These are phyloP conservation scores for Xylariaceae sp. DNA, from an alignment of 2,329 filamentous ascomycete species.

Conservation along the genomic window DNA sequence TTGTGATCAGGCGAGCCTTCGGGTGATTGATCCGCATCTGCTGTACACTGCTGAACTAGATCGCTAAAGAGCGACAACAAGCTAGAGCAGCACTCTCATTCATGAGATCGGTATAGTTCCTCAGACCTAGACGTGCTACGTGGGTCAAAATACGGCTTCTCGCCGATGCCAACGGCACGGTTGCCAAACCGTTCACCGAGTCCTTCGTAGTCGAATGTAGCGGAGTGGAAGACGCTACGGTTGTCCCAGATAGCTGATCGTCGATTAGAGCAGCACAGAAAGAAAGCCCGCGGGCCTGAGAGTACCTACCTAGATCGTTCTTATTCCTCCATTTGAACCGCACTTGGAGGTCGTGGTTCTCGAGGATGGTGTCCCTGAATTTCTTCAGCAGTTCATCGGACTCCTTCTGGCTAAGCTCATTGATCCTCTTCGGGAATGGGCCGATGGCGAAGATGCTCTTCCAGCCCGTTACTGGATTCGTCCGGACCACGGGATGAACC, in stretches of 20 bases:
- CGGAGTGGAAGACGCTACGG: conserved; percentile 47
- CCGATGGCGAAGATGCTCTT: conserved; percentile 43
- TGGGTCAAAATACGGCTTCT: conserved; percentile 46
- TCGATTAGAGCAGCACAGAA: not conserved
- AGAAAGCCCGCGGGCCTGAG: conserved; percentile 45
- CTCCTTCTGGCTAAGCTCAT: conserved; percentile 39
- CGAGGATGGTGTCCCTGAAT: conserved; percentile 36
- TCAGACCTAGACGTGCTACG: conserved; percentile 39
- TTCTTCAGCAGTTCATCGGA: conserved; percentile 37
- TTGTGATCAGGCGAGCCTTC: too few relatives aligned
- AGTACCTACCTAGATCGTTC: conserved; percentile 42
- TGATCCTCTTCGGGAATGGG: conserved; percentile 37
- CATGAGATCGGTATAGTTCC: conserved; percentile 21
- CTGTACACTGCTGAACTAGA: too few relatives aligned
- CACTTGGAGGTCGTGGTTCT: conserved; percentile 47
- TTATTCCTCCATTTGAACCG: conserved; percentile 40
- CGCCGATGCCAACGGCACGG: conserved; percentile 45
- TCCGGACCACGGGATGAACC: conserved; percentile 53
- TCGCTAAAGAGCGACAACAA: too few relatives aligned
- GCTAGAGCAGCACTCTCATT: too few relatives aligned
- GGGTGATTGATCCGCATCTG: too few relatives aligned
- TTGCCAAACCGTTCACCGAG: conserved; percentile 42
- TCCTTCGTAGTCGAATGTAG: conserved; percentile 48
- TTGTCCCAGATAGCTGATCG: conserved; percentile 53
- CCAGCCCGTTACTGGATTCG: conserved; percentile 61